phyloP scores from a whole-genome alignment of 2,329 filamentous ascomycete species.

The Fusarium verrucosum region DNA sequence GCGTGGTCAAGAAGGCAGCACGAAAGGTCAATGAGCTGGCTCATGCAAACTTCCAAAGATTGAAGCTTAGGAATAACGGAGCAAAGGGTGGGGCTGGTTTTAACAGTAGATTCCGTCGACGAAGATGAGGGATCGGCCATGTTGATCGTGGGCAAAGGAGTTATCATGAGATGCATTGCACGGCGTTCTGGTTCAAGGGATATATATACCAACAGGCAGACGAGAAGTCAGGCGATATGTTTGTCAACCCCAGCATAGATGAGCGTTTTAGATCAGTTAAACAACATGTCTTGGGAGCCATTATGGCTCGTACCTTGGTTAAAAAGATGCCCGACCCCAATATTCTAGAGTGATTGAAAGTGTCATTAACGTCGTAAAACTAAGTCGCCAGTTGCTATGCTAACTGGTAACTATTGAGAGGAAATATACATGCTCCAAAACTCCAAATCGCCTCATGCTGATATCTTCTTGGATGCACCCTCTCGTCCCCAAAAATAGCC shows the following conservation, averaged over 20 bases:
- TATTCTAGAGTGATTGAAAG: background rate
- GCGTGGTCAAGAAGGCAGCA: constrained; percentile 60
- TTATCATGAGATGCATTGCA: constrained; percentile 25
- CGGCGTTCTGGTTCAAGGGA: constrained; percentile 26
- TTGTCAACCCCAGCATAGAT: background rate
- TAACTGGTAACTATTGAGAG: constrained; percentile 5
- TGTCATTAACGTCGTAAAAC: constrained; percentile 27
- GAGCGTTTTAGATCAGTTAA: background rate
- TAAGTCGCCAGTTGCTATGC: constrained; percentile 12
- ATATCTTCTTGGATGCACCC: constrained; percentile 20
- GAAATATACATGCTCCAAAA: constrained; percentile 28
- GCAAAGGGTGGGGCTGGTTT: constrained; percentile 68
- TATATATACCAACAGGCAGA: constrained; percentile 30
- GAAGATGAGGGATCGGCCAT: constrained; percentile 44
- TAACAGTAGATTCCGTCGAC: constrained; percentile 67
- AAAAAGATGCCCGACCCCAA: background rate
- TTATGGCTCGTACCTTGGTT: too few species aligned
- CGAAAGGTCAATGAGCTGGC: constrained; percentile 72
- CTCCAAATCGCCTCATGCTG: constrained; percentile 32
- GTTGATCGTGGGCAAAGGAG: background rate
- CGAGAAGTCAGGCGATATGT: constrained; percentile 3
- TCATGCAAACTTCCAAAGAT: constrained; percentile 71
- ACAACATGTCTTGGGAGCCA: background rate
- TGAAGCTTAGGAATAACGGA: constrained; percentile 70
- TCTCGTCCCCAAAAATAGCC: background rate